Base-by-base conservation (phyloP, 2,329 filamentous ascomycete genomes). In the Cyclaneusma minus region DNA sequence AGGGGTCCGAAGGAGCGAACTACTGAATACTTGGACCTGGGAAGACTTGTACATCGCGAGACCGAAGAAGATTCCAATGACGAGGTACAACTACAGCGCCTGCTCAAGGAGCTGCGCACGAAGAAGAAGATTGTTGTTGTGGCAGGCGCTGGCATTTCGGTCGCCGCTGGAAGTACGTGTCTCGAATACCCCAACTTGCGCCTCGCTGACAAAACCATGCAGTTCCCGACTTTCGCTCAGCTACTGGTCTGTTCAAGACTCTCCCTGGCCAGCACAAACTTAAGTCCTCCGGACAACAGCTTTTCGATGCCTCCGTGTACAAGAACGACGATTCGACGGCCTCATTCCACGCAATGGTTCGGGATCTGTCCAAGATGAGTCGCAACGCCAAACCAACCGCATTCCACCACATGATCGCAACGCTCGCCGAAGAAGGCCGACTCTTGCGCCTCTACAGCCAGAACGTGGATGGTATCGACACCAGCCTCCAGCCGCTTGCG, bases 241-340 rank as follows among this genome's bases (percentile, higher is more conserved):
- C 81, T 7, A 77, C 74, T 32, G 89, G 89, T 26, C 67, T 98
- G 3, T 98, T 98, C 54, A 79, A 74, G 32, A 80, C 78, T 11
- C 62, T 93, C 14, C 78, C 81, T 37, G 77, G 70, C 34, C 77
- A 93, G 46, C 82, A 94, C 53, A 91, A 89, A 40, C 62, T 94
- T 35, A 93, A 92, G 49, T 71, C 79, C 13, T 94, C 89, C 0
- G 89, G 89, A 27, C 94, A 95, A 52, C 76, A 93, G 39, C 66
- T 98, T 1, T 98, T 98, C 47, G 89, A 98, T 55, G 89, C 89
- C 27, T 92, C 87, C 6, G 89, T 98, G 28, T 98, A 98, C 59
- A 85, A 83, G 51, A 81, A 93, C 57, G 77, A 91, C 48, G 65
- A 68, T 13, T 81, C 85, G 8, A 95, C 87, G 1, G 75, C 79